Conservation (phyloP, 148 eudicot species). For the Rhododendron ferrugineum region DNA sequence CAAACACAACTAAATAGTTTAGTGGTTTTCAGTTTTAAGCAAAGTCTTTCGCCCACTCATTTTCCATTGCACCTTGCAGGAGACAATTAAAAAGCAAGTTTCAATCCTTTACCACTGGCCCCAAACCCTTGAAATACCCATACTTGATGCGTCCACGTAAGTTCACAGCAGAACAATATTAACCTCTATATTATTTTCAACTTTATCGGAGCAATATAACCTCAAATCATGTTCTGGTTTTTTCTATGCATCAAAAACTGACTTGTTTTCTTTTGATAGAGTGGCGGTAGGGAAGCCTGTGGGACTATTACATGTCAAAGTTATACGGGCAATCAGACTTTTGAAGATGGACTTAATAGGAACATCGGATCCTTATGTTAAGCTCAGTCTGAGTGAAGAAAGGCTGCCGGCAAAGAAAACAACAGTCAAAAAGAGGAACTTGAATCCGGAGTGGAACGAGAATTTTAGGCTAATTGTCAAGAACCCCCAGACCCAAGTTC, state of each 20-base stretch:
- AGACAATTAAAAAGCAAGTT: slow-evolving; percentile 66
- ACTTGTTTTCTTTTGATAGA: slow-evolving; percentile 24
- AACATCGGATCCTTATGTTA: slow-evolving; percentile 91
- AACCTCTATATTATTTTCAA: background rate
- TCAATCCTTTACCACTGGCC: slow-evolving; percentile 92
- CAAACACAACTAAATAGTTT: background rate
- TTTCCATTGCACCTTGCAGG: slow-evolving; percentile 36
- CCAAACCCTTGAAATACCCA: slow-evolving; percentile 66
- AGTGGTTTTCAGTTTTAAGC: background rate
- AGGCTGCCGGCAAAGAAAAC: slow-evolving; percentile 63
- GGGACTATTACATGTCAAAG: slow-evolving; percentile 81
- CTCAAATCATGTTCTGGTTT: background rate
- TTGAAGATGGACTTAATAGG: slow-evolving; percentile 89
- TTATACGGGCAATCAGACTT: slow-evolving; percentile 65
- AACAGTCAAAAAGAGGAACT: slow-evolving; percentile 59
- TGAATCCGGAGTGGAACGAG: slow-evolving; percentile 94
- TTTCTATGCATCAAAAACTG: background rate
- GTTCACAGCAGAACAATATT: slow-evolving; percentile 9
- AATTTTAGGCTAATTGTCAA: slow-evolving; percentile 70
- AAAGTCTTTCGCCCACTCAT: background rate
- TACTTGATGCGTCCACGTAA: slow-evolving; percentile 74
- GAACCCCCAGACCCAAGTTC: slow-evolving; percentile 74
- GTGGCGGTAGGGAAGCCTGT: slow-evolving; percentile 65
- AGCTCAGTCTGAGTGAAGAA: slow-evolving; percentile 68
- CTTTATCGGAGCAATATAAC: background rate